Evolutionary conservation across 352 stramenopile species (phyloP).

Genomic region (Pythium vanterpoolii): DNA sequence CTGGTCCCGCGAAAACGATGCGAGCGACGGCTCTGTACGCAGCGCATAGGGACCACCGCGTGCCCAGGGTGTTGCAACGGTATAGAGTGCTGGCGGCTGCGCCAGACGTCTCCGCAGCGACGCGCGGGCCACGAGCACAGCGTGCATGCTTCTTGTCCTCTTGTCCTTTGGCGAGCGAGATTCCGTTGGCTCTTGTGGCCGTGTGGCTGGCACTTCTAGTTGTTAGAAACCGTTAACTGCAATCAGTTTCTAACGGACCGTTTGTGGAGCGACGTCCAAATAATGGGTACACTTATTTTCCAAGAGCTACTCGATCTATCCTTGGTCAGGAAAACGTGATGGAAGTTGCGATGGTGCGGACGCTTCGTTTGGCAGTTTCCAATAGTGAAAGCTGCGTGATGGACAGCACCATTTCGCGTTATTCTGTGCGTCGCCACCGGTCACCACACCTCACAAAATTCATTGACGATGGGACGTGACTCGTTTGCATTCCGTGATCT

Average conservation of each 20-base stretch:
- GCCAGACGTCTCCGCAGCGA: constrained; percentile 24
- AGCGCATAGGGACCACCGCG: constrained; percentile 1
- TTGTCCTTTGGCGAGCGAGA: neutral
- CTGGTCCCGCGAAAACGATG: neutral
- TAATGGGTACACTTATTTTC: constrained; percentile 12
- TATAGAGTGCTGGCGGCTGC: constrained; percentile 14
- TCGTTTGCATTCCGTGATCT: constrained; percentile 25
- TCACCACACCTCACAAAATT: neutral
- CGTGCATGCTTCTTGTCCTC: constrained; percentile 11
- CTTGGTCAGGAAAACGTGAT: neutral
- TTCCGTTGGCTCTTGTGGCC: constrained; percentile 10
- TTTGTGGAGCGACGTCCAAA: constrained; percentile 5
- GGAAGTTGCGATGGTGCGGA: no score
- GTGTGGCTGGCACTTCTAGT: constrained; percentile 5
- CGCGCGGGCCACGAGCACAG: constrained; percentile 16
- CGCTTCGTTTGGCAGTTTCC: neutral
- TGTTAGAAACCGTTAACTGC: constrained; percentile 11
- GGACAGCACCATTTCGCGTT: neutral
- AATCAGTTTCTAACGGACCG: constrained; percentile 17
- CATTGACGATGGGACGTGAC: constrained; percentile 12
- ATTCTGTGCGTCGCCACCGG: neutral
- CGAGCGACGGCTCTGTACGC: constrained; percentile 7
- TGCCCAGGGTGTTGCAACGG: neutral
- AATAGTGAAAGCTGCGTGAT: neutral
- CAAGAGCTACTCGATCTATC: neutral